Evolutionary conservation across 2,329 filamentous ascomycete species (phyloP), one percentile per base, ranked within the genome.

Genomic region (Talaromyces sp.): DNA sequence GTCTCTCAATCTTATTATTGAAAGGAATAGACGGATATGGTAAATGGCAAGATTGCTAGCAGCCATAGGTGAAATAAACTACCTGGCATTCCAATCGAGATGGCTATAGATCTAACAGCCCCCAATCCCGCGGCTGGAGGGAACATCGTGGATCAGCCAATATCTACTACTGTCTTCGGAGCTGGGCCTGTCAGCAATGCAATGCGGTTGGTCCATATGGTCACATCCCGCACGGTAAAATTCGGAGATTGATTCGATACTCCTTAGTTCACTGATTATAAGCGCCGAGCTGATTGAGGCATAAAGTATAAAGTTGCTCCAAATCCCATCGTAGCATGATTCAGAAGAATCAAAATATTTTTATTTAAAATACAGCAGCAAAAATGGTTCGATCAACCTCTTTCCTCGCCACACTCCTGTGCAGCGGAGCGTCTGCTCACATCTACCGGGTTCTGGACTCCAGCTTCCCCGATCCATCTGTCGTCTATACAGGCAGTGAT

Each of bases 401-500:
- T 47, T 17, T 47, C 19, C 22, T 53, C 49, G 7, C 8, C 11
- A 11, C 49, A 1, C 25, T 53, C 25, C 27, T 53, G 13, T 28
- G 13, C n/a, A 32, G 30, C 17, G 30, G 30, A 33, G 57, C 57
- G 11, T 28, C 58, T 7, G 65, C 67, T 7, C 63, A 68, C n/a
- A 63, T 67, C 8, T 64, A 59, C 49, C 63, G 66, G 44, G 67
- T 57, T 3, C 59, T 80, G 44, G 64, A 72, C 53, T 68, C 68
- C 27, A 78, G 85, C 72, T 86, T 86, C 67, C 78, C 84, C 11
- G 83, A 86, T 65, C 84, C 84, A 10, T 72, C 76, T 19, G 75
- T 86, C 39, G 68, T 85, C 53, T 70, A 80, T 63, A 80, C 71
- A 19, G 72, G 77, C 61, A 79, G 77, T 27, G 75, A 72, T 4